phyloP scores from a whole-genome alignment of 805 yeast genomes.

The Teunomyces barrocoloradensis region DNA sequence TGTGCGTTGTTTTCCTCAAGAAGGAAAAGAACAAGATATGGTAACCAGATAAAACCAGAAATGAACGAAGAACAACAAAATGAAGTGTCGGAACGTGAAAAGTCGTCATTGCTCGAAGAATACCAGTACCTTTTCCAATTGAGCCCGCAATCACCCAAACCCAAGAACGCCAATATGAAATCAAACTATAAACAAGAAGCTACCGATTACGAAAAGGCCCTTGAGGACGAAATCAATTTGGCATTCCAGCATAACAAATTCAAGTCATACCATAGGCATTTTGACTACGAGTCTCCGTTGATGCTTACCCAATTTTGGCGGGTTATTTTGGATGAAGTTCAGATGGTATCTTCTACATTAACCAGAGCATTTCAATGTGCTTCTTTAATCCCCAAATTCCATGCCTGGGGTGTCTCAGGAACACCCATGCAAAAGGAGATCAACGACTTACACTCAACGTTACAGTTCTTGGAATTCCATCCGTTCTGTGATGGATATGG shows the following conservation, averaged over 20 bases:
- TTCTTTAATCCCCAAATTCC: slow-evolving; percentile 73
- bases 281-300: slow-evolving; percentile 75
- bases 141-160: slow-evolving; percentile 20
- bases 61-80: slow-evolving; percentile 10
- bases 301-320: slow-evolving; percentile 85
- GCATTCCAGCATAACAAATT: slow-evolving; percentile 28
- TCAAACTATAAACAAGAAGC: slow-evolving; percentile 17
- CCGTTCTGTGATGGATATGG: slow-evolving; percentile 59
- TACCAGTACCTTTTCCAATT: slow-evolving; percentile 28
- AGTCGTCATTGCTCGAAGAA: slow-evolving; percentile 8
- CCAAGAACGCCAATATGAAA: slow-evolving; percentile 25
- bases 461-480: slow-evolving; percentile 60
- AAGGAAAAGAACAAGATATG: slow-evolving; percentile 43
- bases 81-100: slow-evolving; percentile 6
- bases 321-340: slow-evolving; percentile 90
- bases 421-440: slow-evolving; percentile 76
- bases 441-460: slow-evolving; percentile 66
- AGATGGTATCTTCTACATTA: slow-evolving; percentile 75
- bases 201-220: slow-evolving; percentile 32
- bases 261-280: slow-evolving; percentile 18
- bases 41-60: slow-evolving; percentile 25
- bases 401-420: slow-evolving; percentile 97
- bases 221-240: slow-evolving; percentile 30
- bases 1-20: slow-evolving; percentile 71
- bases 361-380: slow-evolving; percentile 82